These are phyloP conservation scores for Forsythia suspensa DNA, from an alignment of 257 asterid species.

Conservation along the genomic window DNA sequence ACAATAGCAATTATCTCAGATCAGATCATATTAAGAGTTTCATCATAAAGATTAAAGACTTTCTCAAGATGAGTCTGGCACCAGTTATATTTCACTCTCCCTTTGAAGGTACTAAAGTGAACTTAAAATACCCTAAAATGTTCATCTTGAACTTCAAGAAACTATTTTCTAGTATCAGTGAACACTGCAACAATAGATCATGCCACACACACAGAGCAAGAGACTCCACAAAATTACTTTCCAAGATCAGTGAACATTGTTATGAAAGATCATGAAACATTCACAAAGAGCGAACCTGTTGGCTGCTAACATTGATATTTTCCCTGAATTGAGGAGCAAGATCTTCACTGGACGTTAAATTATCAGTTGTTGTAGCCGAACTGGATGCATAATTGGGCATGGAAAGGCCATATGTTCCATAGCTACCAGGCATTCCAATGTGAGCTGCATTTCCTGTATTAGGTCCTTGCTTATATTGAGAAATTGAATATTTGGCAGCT, in stretches of 20 bases:
- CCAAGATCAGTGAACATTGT: background rate
- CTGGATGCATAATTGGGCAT: conserved; percentile 58
- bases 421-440: conserved; percentile 68
- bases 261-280: background rate
- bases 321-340: conserved; percentile 66
- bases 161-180: background rate
- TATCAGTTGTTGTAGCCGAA: conserved; percentile 56
- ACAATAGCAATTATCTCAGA: background rate
- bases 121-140: background rate
- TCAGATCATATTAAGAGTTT: background rate
- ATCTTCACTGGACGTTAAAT: conserved; percentile 73
- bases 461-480: conserved; percentile 84
- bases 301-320: conserved; percentile 59
- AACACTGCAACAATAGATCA: background rate
- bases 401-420: conserved; percentile 75
- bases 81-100: background rate
- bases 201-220: background rate
- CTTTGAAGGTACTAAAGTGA: background rate
- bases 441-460: conserved; percentile 65
- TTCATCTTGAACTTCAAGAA: background rate
- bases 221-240: background rate
- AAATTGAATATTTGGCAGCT: conserved; percentile 68
- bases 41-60: background rate
- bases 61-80: background rate
- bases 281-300: conserved; percentile 57